phyloP scores from a whole-genome alignment of 2,329 filamentous ascomycete species.

The Fusarium sarcochroum region DNA sequence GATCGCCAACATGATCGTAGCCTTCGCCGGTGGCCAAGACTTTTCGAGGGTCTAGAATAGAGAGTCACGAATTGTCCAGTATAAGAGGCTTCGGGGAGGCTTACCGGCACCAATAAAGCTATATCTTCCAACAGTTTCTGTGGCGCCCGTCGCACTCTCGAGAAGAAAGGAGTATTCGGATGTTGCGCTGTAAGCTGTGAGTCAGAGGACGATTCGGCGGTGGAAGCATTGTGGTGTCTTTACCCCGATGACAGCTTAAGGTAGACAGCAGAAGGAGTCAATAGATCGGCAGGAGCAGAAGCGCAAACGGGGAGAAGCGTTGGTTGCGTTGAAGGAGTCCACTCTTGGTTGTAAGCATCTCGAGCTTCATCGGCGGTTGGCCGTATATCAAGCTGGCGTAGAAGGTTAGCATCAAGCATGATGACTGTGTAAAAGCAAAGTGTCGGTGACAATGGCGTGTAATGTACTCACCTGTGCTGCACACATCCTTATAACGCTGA shows the following conservation, averaged over 20 bases:
- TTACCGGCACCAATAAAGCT: slow-evolving; percentile 86
- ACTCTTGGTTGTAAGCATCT: slow-evolving; percentile 45
- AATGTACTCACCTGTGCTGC: slow-evolving; percentile 42
- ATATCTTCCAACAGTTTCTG: slow-evolving; percentile 93
- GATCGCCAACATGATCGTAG: slow-evolving; percentile 87
- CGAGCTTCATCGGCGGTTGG: slow-evolving; percentile 48
- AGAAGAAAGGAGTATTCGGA: slow-evolving; percentile 93
- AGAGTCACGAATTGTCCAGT: slow-evolving; percentile 25
- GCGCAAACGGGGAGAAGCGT: slow-evolving; percentile 88
- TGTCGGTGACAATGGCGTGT: not conserved
- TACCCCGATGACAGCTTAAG: slow-evolving; percentile 75
- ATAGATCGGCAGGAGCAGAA: slow-evolving; percentile 89
- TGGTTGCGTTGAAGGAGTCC: slow-evolving; percentile 53
- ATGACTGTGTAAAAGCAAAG: not conserved
- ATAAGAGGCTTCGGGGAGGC: not conserved
- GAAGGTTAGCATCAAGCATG: slow-evolving; percentile 20
- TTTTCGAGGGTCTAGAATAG: slow-evolving; percentile 72
- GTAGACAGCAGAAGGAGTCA: slow-evolving; percentile 96
- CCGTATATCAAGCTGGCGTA: slow-evolving; percentile 47
- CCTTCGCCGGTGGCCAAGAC: slow-evolving; percentile 89
- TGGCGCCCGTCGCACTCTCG: slow-evolving; percentile 85
- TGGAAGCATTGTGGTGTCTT: slow-evolving; percentile 1
- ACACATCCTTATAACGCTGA: slow-evolving; percentile 39
- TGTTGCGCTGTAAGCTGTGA: slow-evolving; percentile 46
- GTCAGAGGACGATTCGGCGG: slow-evolving; percentile 30